Evolutionary conservation across 1,284 basidiomycete genomes (phyloP).

Genomic region (Cerioporus squamosus): DNA sequence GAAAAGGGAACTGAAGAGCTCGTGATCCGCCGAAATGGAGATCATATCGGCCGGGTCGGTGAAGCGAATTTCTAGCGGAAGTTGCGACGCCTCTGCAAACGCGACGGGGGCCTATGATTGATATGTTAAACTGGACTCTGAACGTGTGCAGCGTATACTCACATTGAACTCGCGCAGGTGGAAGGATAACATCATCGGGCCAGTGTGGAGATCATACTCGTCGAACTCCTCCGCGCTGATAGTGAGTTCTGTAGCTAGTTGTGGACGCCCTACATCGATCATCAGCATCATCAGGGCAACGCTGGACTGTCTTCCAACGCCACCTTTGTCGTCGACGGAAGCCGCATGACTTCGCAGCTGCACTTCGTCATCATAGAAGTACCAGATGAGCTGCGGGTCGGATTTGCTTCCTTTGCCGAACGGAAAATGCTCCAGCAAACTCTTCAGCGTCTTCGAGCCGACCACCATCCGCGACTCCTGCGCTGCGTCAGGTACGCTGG

Average conservation of each 20-base stretch:
- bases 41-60: slow-evolving; percentile 72
- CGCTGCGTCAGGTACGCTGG: slow-evolving; percentile 55
- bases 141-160: slow-evolving; percentile 26
- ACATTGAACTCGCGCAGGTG: slow-evolving; percentile 85
- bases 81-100: slow-evolving; percentile 71
- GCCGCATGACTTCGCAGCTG: slow-evolving; percentile 70
- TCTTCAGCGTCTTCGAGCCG: slow-evolving; percentile 69
- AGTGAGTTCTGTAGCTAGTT: slow-evolving; percentile 72
- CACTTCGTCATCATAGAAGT: slow-evolving; percentile 67
- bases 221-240: slow-evolving; percentile 81
- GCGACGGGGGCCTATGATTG: slow-evolving; percentile 68
- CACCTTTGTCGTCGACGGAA: slow-evolving; percentile 67
- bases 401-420: slow-evolving; percentile 59
- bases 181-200: slow-evolving; percentile 72
- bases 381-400: slow-evolving; percentile 81
- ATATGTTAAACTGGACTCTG: neutral
- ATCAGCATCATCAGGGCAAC: neutral
- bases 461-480: slow-evolving; percentile 70
- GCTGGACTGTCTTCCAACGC: slow-evolving; percentile 1
- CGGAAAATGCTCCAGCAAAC: slow-evolving; percentile 83
- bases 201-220: slow-evolving; percentile 62
- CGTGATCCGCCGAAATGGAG: slow-evolving; percentile 73
- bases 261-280: slow-evolving; percentile 52
- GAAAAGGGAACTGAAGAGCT: slow-evolving; percentile 65
- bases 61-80: slow-evolving; percentile 71